Conservation (phyloP, 148 eudicot species). For the Chenopodium formosanum region DNA sequence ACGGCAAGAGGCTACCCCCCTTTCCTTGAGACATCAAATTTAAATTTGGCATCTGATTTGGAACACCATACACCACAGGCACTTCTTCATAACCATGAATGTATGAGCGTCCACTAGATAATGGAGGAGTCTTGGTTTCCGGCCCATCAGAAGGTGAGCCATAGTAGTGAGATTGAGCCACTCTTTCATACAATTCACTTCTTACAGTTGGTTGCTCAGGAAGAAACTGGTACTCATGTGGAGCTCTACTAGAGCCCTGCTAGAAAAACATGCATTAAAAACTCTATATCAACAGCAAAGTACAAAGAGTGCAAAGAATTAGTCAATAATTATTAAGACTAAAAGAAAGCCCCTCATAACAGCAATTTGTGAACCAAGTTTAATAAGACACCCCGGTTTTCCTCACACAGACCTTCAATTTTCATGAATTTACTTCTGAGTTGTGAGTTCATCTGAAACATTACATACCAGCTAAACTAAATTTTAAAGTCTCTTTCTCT, state of each 20-base stretch:
- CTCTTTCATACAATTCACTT: conserved; percentile 67
- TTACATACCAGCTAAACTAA: too few relatives aligned
- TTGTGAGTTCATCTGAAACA: background rate
- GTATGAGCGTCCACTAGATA: conserved; percentile 47
- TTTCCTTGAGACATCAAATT: conserved; percentile 61
- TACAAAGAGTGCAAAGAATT: background rate
- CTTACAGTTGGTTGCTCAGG: conserved; percentile 83
- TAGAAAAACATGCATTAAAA: conserved; percentile 10
- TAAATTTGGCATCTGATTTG: conserved; percentile 48
- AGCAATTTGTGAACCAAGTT: background rate
- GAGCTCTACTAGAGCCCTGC: conserved; percentile 67
- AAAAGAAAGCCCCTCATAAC: background rate
- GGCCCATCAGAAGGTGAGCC: conserved; percentile 55
- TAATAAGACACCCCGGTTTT: too few relatives aligned
- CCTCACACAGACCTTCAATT: background rate
- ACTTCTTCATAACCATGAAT: conserved; percentile 59
- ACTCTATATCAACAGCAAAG: background rate
- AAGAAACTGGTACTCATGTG: conserved; percentile 86
- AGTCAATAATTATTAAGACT: background rate
- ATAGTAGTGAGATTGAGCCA: conserved; percentile 57
- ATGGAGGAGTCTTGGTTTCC: conserved; percentile 44
- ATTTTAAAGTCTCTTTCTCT: background rate
- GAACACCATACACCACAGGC: conserved; percentile 48
- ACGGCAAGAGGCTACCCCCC: conserved; percentile 49
- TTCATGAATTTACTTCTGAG: background rate